Evolutionary conservation across 306 rosid genomes (phyloP).

Genomic region (Vigna hirtella): DNA sequence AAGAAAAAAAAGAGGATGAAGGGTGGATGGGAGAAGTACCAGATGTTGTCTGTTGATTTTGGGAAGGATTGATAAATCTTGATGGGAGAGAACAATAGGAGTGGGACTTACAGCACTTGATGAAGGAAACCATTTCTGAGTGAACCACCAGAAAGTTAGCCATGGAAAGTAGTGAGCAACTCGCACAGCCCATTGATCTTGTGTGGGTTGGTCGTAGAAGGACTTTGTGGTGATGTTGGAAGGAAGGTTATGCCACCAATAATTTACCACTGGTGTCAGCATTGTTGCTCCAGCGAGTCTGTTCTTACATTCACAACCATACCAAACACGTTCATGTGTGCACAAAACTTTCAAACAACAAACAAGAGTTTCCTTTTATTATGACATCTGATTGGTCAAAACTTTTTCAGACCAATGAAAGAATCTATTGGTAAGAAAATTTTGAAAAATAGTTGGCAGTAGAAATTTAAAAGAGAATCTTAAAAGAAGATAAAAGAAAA

Average conservation of each 20-base stretch:
- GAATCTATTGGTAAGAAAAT: too few relatives aligned
- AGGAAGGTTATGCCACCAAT: constrained; percentile 67
- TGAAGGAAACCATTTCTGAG: constrained; percentile 61
- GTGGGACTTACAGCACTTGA: constrained; percentile 44
- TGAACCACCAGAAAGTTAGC: constrained; percentile 67
- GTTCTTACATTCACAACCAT: not conserved
- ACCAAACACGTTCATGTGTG: too few relatives aligned
- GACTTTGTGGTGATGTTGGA: constrained; percentile 47
- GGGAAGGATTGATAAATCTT: constrained; percentile 47
- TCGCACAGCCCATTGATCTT: constrained; percentile 62
- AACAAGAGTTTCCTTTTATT: too few relatives aligned
- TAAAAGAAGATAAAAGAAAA: too few relatives aligned
- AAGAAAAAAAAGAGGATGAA: too few relatives aligned
- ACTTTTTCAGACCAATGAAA: too few relatives aligned
- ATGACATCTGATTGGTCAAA: too few relatives aligned
- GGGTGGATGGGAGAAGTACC: constrained; percentile 32
- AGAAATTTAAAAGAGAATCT: too few relatives aligned
- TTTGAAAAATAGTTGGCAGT: too few relatives aligned
- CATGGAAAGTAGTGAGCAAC: constrained; percentile 60
- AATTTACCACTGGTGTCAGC: constrained; percentile 58
- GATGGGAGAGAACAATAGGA: constrained; percentile 46
- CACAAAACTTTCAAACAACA: too few relatives aligned
- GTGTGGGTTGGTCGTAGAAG: constrained; percentile 45
- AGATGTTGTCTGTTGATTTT: not conserved
- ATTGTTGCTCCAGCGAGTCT: constrained; percentile 66